Evolutionary conservation across 2,329 filamentous ascomycete species (phyloP).

Genomic region (Talaromyces marneffei): DNA sequence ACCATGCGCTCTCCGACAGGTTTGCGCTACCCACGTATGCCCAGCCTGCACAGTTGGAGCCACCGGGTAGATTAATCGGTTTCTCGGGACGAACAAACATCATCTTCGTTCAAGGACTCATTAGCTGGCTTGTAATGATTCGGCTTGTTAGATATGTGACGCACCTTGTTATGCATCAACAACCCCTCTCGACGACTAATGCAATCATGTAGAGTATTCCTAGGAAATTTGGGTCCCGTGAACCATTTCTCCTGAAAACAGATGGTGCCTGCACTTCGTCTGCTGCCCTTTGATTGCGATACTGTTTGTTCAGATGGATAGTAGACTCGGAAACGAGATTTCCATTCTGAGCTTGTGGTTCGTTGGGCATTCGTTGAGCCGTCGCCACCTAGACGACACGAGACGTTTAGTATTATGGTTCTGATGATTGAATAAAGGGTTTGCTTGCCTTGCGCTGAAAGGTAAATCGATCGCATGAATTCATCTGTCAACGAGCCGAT

Average conservation of each 20-base stretch:
- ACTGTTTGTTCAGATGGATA: constrained; percentile 74
- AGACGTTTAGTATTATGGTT: not conserved
- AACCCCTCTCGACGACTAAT: constrained; percentile 64
- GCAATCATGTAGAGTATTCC: constrained; percentile 66
- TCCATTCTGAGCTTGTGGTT: constrained; percentile 33
- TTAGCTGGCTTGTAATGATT: too few relatives aligned
- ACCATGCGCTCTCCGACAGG: constrained; percentile 89
- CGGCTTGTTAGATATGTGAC: constrained; percentile 32
- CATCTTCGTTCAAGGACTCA: constrained; percentile 21
- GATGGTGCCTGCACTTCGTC: constrained; percentile 68
- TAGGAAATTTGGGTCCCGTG: constrained; percentile 63
- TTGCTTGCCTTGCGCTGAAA: constrained; percentile 50
- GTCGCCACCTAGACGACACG: constrained; percentile 38
- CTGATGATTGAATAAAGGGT: not conserved
- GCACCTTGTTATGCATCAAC: constrained; percentile 82
- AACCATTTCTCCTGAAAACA: constrained; percentile 72
- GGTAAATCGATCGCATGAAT: constrained; percentile 57
- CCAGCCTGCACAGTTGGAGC: constrained; percentile 53
- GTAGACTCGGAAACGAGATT: constrained; percentile 63
- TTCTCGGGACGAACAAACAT: constrained; percentile 28
- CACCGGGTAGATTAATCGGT: constrained; percentile 20
- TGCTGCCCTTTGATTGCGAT: constrained; percentile 57
- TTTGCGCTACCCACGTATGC: constrained; percentile 88
- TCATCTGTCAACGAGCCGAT: constrained; percentile 67
- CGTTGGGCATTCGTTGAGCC: constrained; percentile 37